Evolutionary conservation across 2,329 filamentous ascomycete species (phyloP).

Genomic region (Orbilia javanica): DNA sequence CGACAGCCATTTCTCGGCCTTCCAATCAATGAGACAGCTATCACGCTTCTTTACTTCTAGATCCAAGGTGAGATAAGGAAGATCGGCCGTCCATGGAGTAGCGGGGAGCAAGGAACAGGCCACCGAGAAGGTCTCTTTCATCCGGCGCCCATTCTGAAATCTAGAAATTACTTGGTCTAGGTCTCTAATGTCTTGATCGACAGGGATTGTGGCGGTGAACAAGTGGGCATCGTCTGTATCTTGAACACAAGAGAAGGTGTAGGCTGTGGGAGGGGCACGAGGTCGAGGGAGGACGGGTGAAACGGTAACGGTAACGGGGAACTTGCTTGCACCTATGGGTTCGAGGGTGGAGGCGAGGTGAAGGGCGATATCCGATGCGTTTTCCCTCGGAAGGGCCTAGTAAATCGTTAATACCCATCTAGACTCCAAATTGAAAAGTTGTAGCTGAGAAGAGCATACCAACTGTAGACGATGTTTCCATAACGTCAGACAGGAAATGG

Average conservation of each 20-base stretch:
- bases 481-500: conserved; percentile 20
- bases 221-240: conserved; percentile 5
- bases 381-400: conserved; percentile 3
- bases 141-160: conserved; percentile 1
- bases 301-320: neutral
- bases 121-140: conserved; percentile 16
- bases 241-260: conserved; percentile 1
- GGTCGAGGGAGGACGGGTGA: neutral
- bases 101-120: conserved; percentile 24
- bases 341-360: neutral
- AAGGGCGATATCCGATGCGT: neutral
- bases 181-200: neutral
- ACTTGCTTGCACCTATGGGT: neutral
- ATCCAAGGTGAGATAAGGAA: conserved; percentile 4
- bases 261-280: neutral
- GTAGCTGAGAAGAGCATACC: neutral
- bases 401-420: neutral
- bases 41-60: conserved; percentile 26
- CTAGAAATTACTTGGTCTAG: conserved; percentile 21
- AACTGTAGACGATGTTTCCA: conserved; percentile 47
- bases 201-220: conserved; percentile 13
- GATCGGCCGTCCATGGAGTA: neutral
- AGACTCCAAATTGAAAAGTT: neutral
- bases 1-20: conserved; percentile 51
- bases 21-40: conserved; percentile 51